A percentile compares a stretch with the other conserved stretches of the same genome.
Conservation (phyloP, 1,139 yeast genomes). For the Magnusiomyces ingens region DNA sequence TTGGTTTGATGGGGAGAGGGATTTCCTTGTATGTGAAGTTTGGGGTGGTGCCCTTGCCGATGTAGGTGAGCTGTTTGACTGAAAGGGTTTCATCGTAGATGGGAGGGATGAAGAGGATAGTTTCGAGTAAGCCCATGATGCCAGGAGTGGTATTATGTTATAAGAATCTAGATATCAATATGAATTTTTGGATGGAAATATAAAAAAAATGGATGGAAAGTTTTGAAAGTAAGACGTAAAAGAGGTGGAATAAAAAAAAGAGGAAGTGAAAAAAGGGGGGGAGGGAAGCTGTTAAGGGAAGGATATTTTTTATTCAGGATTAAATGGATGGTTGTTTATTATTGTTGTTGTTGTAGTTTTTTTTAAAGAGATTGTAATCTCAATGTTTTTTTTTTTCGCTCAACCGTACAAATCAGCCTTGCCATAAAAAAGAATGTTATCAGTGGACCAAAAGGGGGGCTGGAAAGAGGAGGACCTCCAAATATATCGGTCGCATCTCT, state of each 20-base stretch:
- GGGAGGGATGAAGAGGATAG: slow-evolving; percentile 15
- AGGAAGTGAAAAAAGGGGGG: background rate
- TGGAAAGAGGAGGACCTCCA: no score
- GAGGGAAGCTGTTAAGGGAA: background rate
- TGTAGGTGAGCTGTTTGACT: slow-evolving; percentile 23
- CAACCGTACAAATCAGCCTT: background rate
- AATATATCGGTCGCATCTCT: no score
- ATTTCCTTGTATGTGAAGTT: slow-evolving; percentile 36
- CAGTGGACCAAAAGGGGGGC: background rate
- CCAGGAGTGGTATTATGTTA: background rate
- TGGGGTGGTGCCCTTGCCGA: slow-evolving; percentile 22
- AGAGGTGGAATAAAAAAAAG: background rate
- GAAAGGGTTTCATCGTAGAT: slow-evolving; percentile 12
- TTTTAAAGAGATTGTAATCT: background rate
- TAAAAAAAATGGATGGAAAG: background rate
- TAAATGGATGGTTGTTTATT: background rate
- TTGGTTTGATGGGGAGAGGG: slow-evolving; percentile 38
- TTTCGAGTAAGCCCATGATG: slow-evolving; percentile 10
- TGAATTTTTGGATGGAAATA: background rate
- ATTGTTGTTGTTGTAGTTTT: background rate
- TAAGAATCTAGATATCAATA: background rate
- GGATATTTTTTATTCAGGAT: no score
- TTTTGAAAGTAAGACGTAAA: background rate
- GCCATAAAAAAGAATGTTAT: background rate
- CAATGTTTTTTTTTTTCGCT: no score